Percentiles rank a stretch among this genome's conserved stretches.
Conservation (phyloP, 1,139 yeast genomes). For the Saccharomyces hybrid region DNA sequence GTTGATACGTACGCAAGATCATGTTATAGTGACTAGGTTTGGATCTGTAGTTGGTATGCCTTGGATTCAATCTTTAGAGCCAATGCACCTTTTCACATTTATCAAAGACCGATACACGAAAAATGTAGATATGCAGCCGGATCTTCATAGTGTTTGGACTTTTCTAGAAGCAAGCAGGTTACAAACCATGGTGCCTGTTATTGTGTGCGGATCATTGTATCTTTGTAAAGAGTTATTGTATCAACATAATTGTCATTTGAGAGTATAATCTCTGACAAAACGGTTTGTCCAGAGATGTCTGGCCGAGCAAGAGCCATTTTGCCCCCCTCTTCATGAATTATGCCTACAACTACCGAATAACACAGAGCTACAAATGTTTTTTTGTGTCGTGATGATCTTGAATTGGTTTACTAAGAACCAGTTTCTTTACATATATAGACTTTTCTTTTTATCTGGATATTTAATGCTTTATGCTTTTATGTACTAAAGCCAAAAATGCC, state of each 20-base stretch:
- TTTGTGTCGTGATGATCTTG: no score
- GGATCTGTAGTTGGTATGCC: constrained; percentile 81
- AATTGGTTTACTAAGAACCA: no score
- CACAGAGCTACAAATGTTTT: no score
- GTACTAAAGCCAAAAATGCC: no score
- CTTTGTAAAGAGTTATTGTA: constrained; percentile 62
- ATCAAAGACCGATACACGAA: constrained; percentile 31
- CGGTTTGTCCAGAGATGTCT: no score
- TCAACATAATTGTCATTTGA: constrained; percentile 18
- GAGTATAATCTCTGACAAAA: not conserved
- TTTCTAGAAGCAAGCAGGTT: not conserved
- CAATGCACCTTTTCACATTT: constrained; percentile 33
- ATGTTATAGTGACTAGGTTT: constrained; percentile 55
- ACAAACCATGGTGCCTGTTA: constrained; percentile 31
- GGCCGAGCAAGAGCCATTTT: no score
- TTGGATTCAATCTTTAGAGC: constrained; percentile 57
- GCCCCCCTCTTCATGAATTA: no score
- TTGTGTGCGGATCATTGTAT: constrained; percentile 75
- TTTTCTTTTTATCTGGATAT: no score
- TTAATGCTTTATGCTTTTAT: no score
- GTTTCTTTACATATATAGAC: no score
- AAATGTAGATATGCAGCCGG: constrained; percentile 25
- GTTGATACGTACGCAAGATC: constrained; percentile 44
- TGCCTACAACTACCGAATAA: no score
- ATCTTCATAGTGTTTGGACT: constrained; percentile 5